Percentiles rank a stretch among this genome's conserved stretches.
Evolutionary conservation across 345 rosid genomes (phyloP).

Genomic region (Jatropha curcas): DNA sequence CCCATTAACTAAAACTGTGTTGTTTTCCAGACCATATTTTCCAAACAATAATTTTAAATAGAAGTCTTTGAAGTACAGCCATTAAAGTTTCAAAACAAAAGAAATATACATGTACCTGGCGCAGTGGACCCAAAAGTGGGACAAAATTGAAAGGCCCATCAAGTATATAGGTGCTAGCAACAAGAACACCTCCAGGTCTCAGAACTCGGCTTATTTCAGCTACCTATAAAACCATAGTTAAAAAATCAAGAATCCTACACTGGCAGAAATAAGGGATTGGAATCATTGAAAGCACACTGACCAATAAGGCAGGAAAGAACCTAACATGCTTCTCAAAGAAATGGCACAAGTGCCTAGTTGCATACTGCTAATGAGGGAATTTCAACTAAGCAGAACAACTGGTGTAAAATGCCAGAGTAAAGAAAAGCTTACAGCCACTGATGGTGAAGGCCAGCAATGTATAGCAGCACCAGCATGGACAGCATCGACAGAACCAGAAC

Average conservation of each 20-base stretch:
- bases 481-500: constrained; percentile 71
- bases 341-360: not conserved
- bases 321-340: not conserved
- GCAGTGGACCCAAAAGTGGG: constrained; percentile 51
- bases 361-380: not conserved
- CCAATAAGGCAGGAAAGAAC: not conserved
- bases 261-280: not conserved
- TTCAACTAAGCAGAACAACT: not conserved
- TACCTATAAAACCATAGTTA: constrained; percentile 40
- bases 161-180: constrained; percentile 61
- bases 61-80: not conserved
- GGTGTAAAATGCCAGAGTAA: not conserved
- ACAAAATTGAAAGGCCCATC: constrained; percentile 57
- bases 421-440: constrained; percentile 57
- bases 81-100: constrained; percentile 18
- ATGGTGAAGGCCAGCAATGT: constrained; percentile 95
- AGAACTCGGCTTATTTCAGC: constrained; percentile 89
- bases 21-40: not conserved
- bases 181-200: constrained; percentile 87
- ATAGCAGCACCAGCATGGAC: constrained; percentile 93
- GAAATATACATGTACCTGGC: constrained; percentile 46
- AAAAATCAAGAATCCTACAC: constrained; percentile 1
- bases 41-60: not conserved
- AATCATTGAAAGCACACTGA: not conserved
- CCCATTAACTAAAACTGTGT: not conserved